Evolutionary conservation across 139 green algal species (phyloP), one percentile per base, ranked within the genome.

Genomic region (Auxenochlorella pyrenoidosa): DNA sequence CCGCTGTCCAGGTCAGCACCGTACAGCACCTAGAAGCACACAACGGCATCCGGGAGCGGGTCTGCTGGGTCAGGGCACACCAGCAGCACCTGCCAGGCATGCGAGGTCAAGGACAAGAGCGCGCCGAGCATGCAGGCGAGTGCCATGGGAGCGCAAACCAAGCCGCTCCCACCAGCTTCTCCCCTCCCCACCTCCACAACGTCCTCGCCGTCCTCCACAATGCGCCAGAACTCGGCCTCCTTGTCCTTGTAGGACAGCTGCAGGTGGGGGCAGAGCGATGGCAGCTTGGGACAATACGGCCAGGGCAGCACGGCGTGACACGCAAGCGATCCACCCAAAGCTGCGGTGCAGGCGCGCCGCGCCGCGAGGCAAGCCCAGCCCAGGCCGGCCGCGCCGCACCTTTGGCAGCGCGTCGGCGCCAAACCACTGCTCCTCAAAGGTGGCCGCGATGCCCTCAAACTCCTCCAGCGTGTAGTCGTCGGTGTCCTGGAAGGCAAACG

Each of bases 211-310:
- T 84, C 78, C 92, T 99, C 96, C 79, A 99, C 96, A 24, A 99
- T 94, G 34, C 93, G 71, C 97, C 97, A 99, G 85, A 98, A 99
- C 87, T 97, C 96, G 6, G 88, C 90, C 93, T 99, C 97, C 13
- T 96, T 47, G 41, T 96, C 89, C 22, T 93, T 90, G 44, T 60
- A 5, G 88, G 22, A 79, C 43, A 86, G 71, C 84, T 87, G 66
- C 82, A 85, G 22, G 22, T 63, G 32, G 51, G n/a, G 32, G 26
- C 8, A 21, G 6, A 54, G 24, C 47, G 89, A 38, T 60, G 18
- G 82, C 5, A 10, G 28, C 65, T 40, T 19, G 65, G 22, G 13
- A 4, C 4, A 16, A 68, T 6, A 12, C 8, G 12, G 47, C 47
- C 47, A 22, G 59, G 19, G 59, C 24, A 68, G 19, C 59, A 68